Evolutionary conservation across 2,329 filamentous ascomycete genomes (phyloP).

Genomic region (Microdochium bolleyi): DNA sequence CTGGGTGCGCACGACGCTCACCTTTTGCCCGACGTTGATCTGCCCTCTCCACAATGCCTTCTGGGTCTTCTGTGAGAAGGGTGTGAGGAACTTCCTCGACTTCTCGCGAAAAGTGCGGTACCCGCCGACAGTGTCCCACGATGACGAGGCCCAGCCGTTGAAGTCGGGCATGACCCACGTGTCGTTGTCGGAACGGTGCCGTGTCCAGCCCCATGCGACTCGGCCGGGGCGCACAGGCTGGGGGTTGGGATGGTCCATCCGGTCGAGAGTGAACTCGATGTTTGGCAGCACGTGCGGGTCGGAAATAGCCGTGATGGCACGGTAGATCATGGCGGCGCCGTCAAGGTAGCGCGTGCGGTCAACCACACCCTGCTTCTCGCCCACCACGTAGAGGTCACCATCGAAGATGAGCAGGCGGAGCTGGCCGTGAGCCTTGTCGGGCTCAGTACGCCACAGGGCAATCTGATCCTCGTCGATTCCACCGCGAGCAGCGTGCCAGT

Average conservation of each 20-base stretch:
- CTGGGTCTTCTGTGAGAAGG: constrained; percentile 3
- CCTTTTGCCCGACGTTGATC: constrained; percentile 2
- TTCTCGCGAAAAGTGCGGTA: constrained; percentile 28
- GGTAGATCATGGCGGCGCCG: constrained; percentile 36
- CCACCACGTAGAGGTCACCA: constrained; percentile 6
- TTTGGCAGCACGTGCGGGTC: constrained; percentile 29
- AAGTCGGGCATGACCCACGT: constrained; percentile 46
- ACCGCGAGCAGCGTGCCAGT: constrained; percentile 1
- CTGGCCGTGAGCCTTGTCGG: constrained; percentile 12
- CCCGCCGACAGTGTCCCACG: constrained; percentile 29
- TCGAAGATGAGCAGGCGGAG: constrained; percentile 27
- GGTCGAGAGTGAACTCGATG: constrained; percentile 38
- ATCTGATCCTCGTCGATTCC: constrained; percentile 8
- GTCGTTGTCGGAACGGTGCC: constrained; percentile 23
- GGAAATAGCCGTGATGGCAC: constrained; percentile 32
- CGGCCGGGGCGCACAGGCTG: constrained; percentile 8
- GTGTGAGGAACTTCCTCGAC: constrained; percentile 2
- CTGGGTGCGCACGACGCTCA: constrained; percentile 1
- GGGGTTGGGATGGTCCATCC: constrained; percentile 30
- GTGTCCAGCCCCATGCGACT: constrained; percentile 33
- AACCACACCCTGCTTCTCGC: constrained; percentile 3
- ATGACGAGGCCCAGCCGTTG: constrained; percentile 44
- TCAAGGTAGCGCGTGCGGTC: constrained; percentile 5
- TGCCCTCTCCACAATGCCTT: constrained; percentile 4
- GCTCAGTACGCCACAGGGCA: constrained; percentile 11